Conservation (phyloP, 1,284 basidiomycete species). For the Gomphus sp. region DNA sequence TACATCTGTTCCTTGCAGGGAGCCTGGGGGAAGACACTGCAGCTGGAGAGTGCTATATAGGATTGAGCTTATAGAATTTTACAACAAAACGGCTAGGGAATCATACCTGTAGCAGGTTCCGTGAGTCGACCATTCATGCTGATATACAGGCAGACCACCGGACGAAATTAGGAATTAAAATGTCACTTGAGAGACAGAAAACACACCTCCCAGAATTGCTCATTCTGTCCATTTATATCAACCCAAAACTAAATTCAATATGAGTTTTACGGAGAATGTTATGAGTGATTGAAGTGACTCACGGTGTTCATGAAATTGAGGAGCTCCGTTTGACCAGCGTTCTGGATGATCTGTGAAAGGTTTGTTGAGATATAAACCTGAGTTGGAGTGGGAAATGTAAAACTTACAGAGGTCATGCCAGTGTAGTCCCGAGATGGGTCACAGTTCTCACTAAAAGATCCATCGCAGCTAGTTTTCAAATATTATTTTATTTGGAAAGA, state of each 20-base stretch:
- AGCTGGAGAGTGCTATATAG: slow-evolving; percentile 46
- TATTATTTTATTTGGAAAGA: neutral
- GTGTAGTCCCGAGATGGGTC: slow-evolving; percentile 55
- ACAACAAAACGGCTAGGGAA: neutral
- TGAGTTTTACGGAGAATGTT: neutral
- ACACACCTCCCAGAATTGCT: slow-evolving; percentile 62
- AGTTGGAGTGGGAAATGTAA: neutral
- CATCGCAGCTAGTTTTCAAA: slow-evolving; percentile 47
- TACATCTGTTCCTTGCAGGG: slow-evolving; percentile 50
- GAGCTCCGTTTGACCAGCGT: slow-evolving; percentile 50
- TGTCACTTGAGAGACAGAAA: neutral
- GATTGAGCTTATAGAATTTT: slow-evolving; percentile 1
- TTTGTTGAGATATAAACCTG: neutral
- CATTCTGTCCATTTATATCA: slow-evolving; percentile 49
- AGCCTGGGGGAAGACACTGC: slow-evolving; percentile 49
- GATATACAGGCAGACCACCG: slow-evolving; percentile 6
- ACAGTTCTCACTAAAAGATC: slow-evolving; percentile 51
- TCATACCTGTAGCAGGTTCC: slow-evolving; percentile 65
- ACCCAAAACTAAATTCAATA: slow-evolving; percentile 45
- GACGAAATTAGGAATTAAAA: neutral
- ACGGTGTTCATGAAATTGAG: slow-evolving; percentile 60
- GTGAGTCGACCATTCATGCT: slow-evolving; percentile 67
- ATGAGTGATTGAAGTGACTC: slow-evolving; percentile 8
- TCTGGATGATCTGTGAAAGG: slow-evolving; percentile 41
- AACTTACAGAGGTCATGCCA: slow-evolving; percentile 39